phyloP scores from a whole-genome alignment of 2,329 filamentous ascomycete species.

The Epichloe sylvatica region DNA sequence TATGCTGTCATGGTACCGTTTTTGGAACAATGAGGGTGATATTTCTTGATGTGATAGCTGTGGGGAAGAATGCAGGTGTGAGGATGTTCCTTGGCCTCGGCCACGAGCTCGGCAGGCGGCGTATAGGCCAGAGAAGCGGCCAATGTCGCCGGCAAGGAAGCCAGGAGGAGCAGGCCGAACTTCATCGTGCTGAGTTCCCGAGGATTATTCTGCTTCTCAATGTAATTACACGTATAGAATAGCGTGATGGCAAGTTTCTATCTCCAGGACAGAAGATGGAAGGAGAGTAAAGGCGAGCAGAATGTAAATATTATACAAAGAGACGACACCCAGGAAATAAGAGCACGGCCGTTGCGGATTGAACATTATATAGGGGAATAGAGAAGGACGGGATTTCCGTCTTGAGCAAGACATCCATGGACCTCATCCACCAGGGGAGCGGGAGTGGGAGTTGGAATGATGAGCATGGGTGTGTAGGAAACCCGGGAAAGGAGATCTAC shows the following conservation, averaged over 20 bases:
- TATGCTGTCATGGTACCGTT: slow-evolving; percentile 20
- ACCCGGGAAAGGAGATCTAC: neutral
- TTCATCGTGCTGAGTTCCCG: slow-evolving; percentile 4
- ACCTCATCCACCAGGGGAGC: too few relatives aligned
- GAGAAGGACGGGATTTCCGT: too few relatives aligned
- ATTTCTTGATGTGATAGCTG: slow-evolving; percentile 25
- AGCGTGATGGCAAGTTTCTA: neutral
- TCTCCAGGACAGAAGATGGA: neutral
- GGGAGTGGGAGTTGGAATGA: neutral
- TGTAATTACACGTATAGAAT: neutral
- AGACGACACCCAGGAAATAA: neutral
- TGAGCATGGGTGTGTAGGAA: neutral
- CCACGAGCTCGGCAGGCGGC: slow-evolving; percentile 13
- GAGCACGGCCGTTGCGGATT: neutral
- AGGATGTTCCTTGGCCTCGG: slow-evolving; percentile 12
- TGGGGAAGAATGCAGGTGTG: slow-evolving; percentile 24
- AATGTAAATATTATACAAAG: neutral
- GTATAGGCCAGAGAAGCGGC: slow-evolving; percentile 14
- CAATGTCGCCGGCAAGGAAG: slow-evolving; percentile 9
- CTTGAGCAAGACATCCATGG: too few relatives aligned
- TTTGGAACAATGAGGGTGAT: slow-evolving; percentile 21
- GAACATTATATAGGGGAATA: neutral
- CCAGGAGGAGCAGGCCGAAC: slow-evolving; percentile 4
- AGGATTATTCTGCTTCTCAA: neutral
- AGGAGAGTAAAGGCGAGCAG: neutral